Evolutionary conservation across 345 rosid genomes (phyloP), one percentile per base, ranked within the genome.

Genomic region (Dipteronia dyeriana): DNA sequence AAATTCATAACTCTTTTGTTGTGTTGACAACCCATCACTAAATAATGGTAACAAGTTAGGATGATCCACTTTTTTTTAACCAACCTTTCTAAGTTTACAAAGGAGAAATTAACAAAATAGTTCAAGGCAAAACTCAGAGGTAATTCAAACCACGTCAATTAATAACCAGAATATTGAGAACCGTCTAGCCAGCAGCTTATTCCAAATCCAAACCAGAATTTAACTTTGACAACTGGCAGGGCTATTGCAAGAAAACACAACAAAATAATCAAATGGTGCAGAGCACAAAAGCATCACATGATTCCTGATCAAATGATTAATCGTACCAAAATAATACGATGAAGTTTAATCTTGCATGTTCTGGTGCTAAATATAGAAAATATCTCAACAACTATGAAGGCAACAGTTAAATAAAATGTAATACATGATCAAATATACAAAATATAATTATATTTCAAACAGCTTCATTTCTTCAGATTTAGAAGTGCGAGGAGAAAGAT

Each of bases 251-350:
- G 16, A 61, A 17, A 61, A 9, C 59, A 61, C 41, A 72, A 20
- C 45, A 49, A 29, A 13, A 20, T 29, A 16, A 68, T 1, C 45
- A 41, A 51, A 51, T 26, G 45, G 14, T n/a, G 62, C 23, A n/a
- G 62, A 57, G 23, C 62, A 57, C 45, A 70, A 16, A 3, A 41
- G 17, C 9, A 61, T 73, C 23, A 9, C 29, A 23, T 57, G 51
- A 39, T 38, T 57, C 29, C n/a, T 34, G 19, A 57, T 72, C 14
- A 61, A 73, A 19, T 34, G 26, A 57, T 72, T 22, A 61, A 73
- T 41, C 57, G 43, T 23, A 8, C 6, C 31, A 41, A 26, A 60
- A 61, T 17, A 73, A 41, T 41, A 31, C 22, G 23, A 10, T 25
- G 41, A 73, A 73, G 10, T 73, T 61, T 9, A 5, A 25, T n/a